A percentile compares a stretch with the other conserved stretches of the same genome.
Conservation (phyloP, 2,329 filamentous ascomycete genomes). For the Cladosporium sp. region DNA sequence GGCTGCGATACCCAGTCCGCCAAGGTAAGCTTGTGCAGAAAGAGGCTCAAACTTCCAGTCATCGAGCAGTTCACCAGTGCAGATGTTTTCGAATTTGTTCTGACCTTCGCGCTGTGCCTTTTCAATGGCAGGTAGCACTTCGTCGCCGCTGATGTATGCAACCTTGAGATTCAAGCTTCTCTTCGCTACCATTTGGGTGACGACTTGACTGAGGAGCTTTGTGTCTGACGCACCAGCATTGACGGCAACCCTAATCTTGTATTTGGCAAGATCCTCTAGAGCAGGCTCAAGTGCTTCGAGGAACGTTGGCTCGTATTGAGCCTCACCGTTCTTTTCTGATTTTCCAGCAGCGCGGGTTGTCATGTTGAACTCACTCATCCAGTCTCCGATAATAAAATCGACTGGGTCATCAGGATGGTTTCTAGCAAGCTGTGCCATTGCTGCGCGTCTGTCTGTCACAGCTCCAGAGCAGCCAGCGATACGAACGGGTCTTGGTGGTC, state of each 20-base stretch:
- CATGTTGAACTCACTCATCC: slow-evolving; percentile 38
- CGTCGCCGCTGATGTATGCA: slow-evolving; percentile 47
- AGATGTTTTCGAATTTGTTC: slow-evolving; percentile 32
- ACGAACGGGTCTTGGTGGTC: slow-evolving; percentile 21
- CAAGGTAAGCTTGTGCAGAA: slow-evolving; percentile 39
- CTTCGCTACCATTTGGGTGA: slow-evolving; percentile 32
- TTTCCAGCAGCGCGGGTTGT: slow-evolving; percentile 29
- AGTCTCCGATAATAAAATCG: slow-evolving; percentile 54
- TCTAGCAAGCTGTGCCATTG: slow-evolving; percentile 30
- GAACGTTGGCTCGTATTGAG: slow-evolving; percentile 48
- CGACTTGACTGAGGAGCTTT: slow-evolving; percentile 46
- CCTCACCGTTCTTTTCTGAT: slow-evolving; percentile 30
- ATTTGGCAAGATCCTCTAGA: slow-evolving; percentile 43
- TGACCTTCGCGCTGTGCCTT: slow-evolving; percentile 35
- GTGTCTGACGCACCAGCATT: slow-evolving; percentile 57
- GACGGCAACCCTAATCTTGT: slow-evolving; percentile 52
- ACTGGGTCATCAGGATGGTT: slow-evolving; percentile 36
- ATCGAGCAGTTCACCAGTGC: slow-evolving; percentile 35
- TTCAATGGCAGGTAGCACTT: slow-evolving; percentile 32
- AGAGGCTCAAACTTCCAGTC: slow-evolving; percentile 31
- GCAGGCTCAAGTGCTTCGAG: slow-evolving; percentile 46
- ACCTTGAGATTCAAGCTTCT: slow-evolving; percentile 42
- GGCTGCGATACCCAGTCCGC: slow-evolving; percentile 40
- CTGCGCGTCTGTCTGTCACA: slow-evolving; percentile 36
- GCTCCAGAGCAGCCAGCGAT: slow-evolving; percentile 35